Evolutionary conservation across 1,284 basidiomycete genomes (phyloP).

Genomic region (Melampsora occidentalis): DNA sequence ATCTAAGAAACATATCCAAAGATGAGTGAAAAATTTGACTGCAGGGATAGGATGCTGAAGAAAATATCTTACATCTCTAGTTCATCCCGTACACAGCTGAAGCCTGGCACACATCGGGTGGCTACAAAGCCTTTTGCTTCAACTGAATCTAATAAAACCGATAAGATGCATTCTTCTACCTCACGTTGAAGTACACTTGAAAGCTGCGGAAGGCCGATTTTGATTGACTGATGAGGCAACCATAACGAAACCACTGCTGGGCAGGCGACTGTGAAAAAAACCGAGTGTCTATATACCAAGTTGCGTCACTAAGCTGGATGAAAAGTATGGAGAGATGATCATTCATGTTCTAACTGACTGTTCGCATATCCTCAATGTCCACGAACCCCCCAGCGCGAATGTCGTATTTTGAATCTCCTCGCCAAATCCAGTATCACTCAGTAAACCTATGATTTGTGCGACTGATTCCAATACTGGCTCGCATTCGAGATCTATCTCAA

Average conservation of each 20-base stretch:
- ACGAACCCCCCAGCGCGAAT: constrained; percentile 18
- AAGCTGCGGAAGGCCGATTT: constrained; percentile 11
- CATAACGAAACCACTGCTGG: constrained; percentile 26
- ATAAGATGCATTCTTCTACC: constrained; percentile 18
- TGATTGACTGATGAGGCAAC: constrained; percentile 21
- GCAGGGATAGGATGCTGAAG: neutral
- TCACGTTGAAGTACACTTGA: constrained; percentile 16
- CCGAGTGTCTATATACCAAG: constrained; percentile 5
- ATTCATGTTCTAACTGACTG: constrained; percentile 7
- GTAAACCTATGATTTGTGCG: constrained; percentile 3
- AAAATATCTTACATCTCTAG: neutral
- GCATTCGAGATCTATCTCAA: constrained; percentile 15
- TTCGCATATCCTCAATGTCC: constrained; percentile 13
- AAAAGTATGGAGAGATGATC: neutral
- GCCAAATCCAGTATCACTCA: constrained; percentile 2
- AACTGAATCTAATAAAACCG: neutral
- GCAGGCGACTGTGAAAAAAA: constrained; percentile 22
- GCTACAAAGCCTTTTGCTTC: neutral
- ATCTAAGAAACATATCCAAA: neutral
- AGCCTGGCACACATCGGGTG: constrained; percentile 6
- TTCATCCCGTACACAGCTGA: neutral
- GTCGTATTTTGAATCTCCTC: neutral
- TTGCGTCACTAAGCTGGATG: neutral
- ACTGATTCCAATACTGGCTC: constrained; percentile 28
- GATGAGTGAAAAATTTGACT: neutral